Evolutionary conservation across 345 rosid genomes (phyloP), one percentile per base, ranked within the genome.

Genomic region (Atalantia buxifolia): DNA sequence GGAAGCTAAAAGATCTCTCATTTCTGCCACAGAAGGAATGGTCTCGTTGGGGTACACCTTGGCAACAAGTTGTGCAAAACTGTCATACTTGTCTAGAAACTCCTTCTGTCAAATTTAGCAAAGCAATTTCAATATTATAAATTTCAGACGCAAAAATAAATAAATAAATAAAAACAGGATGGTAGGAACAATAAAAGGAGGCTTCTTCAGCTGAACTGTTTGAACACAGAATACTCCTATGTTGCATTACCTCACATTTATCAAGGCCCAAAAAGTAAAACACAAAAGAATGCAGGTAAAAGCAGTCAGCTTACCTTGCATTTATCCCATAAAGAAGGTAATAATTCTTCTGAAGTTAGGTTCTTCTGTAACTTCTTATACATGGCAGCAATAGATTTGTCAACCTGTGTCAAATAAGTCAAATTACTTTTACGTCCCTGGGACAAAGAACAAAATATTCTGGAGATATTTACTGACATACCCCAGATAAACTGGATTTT

Each of bases 291-390:
- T 53, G 6, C 57, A 12, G 22, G 5, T 30, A 36, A 69, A 55
- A 75, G 66, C 30, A 74, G n/a, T 50, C 35, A 31, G 40, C 80
- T 72, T 85, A 94, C 98, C 98, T 96, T 96, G 94, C 97, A 94
- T 85, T 96, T 96, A 77, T 96, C 99, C 99, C 99, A 96, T 71
- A 94, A 81, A 50, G 98, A 96, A 45, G 99, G 98, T 65, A 96
- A 82, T 75, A 94, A 85, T 81, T 96, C 98, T 69, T 96, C 98
- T 1, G 99, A 96, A 53, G 95, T 87, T 62, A 96, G 85, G 87
- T 89, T 94, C 90, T 94, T 96, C 89, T 96, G 99, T 91, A 96
- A 83, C 86, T 89, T 96, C 83, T 96, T 96, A 70, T 92, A 94
- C 99, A 96, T 96, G 24, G 92, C 88, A 61, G 87, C 84, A 38